Percentiles rank a stretch among this genome's conserved stretches.
Conservation (phyloP, 2,329 filamentous ascomycete genomes). For the Fusarium musae region DNA sequence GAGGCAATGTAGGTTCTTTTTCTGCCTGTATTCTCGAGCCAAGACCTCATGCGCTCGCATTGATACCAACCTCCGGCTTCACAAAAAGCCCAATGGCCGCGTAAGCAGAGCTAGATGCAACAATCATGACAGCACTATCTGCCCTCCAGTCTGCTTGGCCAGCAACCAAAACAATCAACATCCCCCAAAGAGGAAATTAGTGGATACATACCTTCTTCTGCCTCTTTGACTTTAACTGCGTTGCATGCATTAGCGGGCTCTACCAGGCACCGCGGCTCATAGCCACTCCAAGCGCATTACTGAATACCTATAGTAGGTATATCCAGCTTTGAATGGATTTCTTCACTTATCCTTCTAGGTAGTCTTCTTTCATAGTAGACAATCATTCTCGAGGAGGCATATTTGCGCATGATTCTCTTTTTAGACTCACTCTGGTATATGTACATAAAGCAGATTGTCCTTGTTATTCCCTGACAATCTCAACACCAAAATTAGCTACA, state of each 20-base stretch:
- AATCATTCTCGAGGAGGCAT: not conserved
- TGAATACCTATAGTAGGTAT: not conserved
- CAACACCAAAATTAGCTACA: slow-evolving; percentile 23
- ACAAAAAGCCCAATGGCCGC: slow-evolving; percentile 9
- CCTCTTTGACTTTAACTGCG: slow-evolving; percentile 16
- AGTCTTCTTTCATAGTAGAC: not conserved
- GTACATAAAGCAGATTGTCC: not conserved
- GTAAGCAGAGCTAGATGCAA: slow-evolving; percentile 19
- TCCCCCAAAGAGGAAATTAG: not conserved
- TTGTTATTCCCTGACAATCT: not conserved
- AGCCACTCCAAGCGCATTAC: slow-evolving; percentile 3
- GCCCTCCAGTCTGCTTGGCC: slow-evolving; percentile 20
- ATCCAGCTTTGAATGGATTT: not conserved
- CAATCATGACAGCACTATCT: slow-evolving; percentile 17
- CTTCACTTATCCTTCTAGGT: not conserved
- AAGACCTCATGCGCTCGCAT: slow-evolving; percentile 6
- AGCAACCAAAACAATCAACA: slow-evolving; percentile 29
- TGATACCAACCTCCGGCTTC: not conserved
- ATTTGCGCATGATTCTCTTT: not conserved
- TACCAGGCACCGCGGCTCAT: slow-evolving; percentile 22
- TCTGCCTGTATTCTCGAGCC: not conserved
- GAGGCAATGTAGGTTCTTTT: not conserved
- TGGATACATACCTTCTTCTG: not conserved
- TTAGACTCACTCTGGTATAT: not conserved
- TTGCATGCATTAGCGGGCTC: slow-evolving; percentile 28